Conservation (phyloP, 192 early-diverging fungal species). For the Gamsiella multidivaricata region DNA sequence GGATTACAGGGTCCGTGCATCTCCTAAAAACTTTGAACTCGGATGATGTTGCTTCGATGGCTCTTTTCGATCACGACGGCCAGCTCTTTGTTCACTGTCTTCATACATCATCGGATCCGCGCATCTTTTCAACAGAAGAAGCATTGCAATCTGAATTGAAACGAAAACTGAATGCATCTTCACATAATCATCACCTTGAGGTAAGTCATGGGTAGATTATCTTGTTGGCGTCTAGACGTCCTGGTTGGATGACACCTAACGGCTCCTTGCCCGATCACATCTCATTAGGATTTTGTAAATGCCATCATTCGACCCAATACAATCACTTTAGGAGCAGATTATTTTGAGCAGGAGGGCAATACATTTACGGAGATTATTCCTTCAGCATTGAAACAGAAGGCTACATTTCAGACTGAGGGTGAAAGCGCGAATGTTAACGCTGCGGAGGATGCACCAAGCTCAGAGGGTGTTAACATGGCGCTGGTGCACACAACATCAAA, state of each 20-base stretch:
- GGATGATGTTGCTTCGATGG: slow-evolving; percentile 8
- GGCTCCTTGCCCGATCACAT: background rate
- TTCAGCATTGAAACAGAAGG: slow-evolving; percentile 14
- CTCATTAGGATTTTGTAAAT: slow-evolving; percentile 32
- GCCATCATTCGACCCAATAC: slow-evolving; percentile 29
- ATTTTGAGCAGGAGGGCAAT: slow-evolving; percentile 22
- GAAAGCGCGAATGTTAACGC: background rate
- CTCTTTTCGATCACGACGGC: slow-evolving; percentile 20
- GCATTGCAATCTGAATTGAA: background rate
- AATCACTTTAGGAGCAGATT: slow-evolving; percentile 1
- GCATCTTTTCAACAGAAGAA: background rate
- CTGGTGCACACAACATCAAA: slow-evolving; percentile 37
- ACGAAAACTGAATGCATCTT: background rate
- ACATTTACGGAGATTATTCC: slow-evolving; percentile 23
- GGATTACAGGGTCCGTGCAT: slow-evolving; percentile 5
- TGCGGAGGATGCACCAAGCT: slow-evolving; percentile 6
- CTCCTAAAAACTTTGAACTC: slow-evolving; percentile 8
- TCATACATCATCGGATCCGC: background rate
- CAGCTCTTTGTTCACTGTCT: slow-evolving; percentile 44
- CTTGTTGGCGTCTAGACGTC: too few species aligned
- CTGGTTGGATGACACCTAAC: too few species aligned
- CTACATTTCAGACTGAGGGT: background rate
- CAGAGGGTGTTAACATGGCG: slow-evolving; percentile 30
- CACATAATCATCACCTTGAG: slow-evolving; percentile 1
- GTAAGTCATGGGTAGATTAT: slow-evolving; percentile 5